Evolutionary conservation across 208 protist genomes (phyloP).

Genomic region (Trypanosoma melophagium): DNA sequence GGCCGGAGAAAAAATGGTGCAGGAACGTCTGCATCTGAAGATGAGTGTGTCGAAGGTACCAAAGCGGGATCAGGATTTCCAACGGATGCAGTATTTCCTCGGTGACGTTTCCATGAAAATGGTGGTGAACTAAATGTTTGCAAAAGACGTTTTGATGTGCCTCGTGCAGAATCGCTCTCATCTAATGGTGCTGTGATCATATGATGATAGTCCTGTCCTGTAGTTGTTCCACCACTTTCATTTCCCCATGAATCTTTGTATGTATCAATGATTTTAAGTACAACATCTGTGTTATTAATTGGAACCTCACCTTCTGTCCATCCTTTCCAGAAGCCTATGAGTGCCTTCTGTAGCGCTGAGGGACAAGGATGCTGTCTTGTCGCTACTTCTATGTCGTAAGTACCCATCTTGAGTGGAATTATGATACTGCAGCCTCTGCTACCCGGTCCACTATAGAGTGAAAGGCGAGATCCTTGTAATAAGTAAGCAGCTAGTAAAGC

Average conservation of each 20-base stretch:
- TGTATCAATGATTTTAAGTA: conserved; percentile 72
- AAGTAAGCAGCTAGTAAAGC: conserved; percentile 72
- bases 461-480: conserved; percentile 73
- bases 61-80: neutral
- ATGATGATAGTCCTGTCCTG: conserved; percentile 4
- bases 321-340: conserved; percentile 74
- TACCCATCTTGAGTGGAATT: conserved; percentile 50
- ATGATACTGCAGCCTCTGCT: conserved; percentile 55
- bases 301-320: conserved; percentile 22
- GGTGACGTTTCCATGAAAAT: neutral
- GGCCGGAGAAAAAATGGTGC: neutral
- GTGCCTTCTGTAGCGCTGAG: conserved; percentile 57
- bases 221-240: neutral
- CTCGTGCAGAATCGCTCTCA: neutral
- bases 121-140: conserved; percentile 10
- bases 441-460: conserved; percentile 41
- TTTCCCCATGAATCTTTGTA: conserved; percentile 52
- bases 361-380: conserved; percentile 69
- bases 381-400: conserved; percentile 48
- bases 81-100: neutral
- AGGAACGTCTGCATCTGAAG: neutral
- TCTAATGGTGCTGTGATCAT: conserved; percentile 3
- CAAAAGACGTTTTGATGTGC: conserved; percentile 22
- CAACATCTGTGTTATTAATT: conserved; percentile 62
- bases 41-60: neutral